Conservation (phyloP, 2,329 filamentous ascomycete genomes). For the Fusarium phyllophilum region DNA sequence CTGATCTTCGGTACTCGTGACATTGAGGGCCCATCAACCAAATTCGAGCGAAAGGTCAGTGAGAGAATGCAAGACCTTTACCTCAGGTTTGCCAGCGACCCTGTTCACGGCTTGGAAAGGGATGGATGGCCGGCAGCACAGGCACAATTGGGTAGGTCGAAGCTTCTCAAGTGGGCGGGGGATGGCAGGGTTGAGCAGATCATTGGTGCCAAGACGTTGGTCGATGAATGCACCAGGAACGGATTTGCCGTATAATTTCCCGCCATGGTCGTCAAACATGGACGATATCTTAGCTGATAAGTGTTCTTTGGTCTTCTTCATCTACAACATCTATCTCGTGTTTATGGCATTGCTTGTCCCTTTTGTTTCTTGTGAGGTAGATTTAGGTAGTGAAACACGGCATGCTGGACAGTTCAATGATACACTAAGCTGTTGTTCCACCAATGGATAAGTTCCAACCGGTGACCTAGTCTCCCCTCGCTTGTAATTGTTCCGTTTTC, state of each 20-base stretch:
- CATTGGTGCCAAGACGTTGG: neutral
- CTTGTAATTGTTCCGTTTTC: neutral
- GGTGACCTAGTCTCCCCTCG: neutral
- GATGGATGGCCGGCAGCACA: slow-evolving; percentile 2
- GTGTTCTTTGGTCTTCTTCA: neutral
- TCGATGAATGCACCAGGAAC: slow-evolving; percentile 10
- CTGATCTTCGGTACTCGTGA: slow-evolving; percentile 26
- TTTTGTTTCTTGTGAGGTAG: neutral
- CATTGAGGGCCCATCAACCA: slow-evolving; percentile 5
- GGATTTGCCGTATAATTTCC: neutral
- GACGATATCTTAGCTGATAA: neutral
- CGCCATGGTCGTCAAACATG: accelerated
- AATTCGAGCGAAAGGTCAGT: slow-evolving; percentile 21
- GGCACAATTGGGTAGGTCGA: neutral
- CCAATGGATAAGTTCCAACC: neutral
- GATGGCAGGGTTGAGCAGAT: slow-evolving; percentile 12
- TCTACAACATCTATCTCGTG: neutral
- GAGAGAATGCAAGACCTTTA: slow-evolving; percentile 32
- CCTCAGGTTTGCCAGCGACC: slow-evolving; percentile 21
- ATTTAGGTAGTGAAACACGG: neutral
- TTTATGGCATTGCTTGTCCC: neutral
- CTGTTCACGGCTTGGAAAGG: slow-evolving; percentile 1
- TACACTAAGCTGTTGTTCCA: neutral
- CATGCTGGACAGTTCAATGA: neutral
- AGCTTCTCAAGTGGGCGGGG: slow-evolving; percentile 16